Conservation (phyloP, 2,329 filamentous ascomycete species). For the Scolecobasidium constrictum region DNA sequence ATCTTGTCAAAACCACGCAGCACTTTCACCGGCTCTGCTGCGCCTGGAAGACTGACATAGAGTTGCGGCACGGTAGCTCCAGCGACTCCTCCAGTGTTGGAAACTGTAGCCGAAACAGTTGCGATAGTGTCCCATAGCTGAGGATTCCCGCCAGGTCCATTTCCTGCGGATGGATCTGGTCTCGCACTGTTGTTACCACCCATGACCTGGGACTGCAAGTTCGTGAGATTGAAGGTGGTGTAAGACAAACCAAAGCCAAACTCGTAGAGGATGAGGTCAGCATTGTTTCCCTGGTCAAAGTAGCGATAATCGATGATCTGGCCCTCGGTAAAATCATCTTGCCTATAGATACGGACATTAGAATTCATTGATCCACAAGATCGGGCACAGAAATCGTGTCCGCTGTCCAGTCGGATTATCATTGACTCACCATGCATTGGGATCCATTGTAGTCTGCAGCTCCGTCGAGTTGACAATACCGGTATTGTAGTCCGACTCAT, state of each 20-base stretch:
- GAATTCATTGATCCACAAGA: conserved; percentile 66
- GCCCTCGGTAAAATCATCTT: conserved; percentile 49
- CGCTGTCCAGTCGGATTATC: too few relatives aligned
- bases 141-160: conserved; percentile 18
- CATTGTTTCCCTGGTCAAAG: conserved; percentile 47
- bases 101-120: conserved; percentile 50
- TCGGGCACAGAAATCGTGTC: conserved; percentile 47
- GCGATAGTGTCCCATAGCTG: conserved; percentile 21
- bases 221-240: conserved; percentile 49
- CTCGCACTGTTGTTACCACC: conserved; percentile 36
- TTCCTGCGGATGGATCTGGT: conserved; percentile 16
- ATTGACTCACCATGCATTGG: conserved; percentile 23
- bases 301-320: conserved; percentile 49
- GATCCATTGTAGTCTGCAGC: conserved; percentile 26
- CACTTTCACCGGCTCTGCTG: conserved; percentile 21
- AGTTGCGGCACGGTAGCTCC: conserved; percentile 59
- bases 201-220: conserved; percentile 32
- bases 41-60: conserved; percentile 39
- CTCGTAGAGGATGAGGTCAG: conserved; percentile 43
- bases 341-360: too few relatives aligned
- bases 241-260: conserved; percentile 52
- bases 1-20: conserved; percentile 15
- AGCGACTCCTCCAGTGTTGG: conserved; percentile 44
- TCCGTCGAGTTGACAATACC: conserved; percentile 13
- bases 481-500: conserved; percentile 22